These are phyloP conservation scores for Incumbomyces lentus DNA, from an alignment of 2,329 filamentous ascomycete genomes.

Conservation along the genomic window DNA sequence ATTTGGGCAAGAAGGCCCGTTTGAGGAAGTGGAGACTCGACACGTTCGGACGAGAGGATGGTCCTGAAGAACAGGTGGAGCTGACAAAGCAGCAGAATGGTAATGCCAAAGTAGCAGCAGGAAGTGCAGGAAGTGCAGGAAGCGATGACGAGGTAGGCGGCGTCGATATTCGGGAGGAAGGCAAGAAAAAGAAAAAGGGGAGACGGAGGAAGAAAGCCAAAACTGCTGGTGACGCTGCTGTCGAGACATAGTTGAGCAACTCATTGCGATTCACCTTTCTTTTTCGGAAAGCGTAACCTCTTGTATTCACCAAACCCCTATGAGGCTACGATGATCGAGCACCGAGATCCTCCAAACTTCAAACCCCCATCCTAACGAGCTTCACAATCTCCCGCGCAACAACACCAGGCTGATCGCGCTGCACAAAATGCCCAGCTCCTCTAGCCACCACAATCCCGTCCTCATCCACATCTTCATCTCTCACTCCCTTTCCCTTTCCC, in stretches of 20 bases:
- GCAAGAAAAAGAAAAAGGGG: constrained; percentile 36
- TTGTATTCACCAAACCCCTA: too few relatives aligned
- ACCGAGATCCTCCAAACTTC: too few relatives aligned
- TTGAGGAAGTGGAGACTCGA: constrained; percentile 74
- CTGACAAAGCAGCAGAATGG: constrained; percentile 10
- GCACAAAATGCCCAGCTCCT: constrained; percentile 46
- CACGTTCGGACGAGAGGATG: constrained; percentile 53
- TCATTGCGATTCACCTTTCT: too few relatives aligned
- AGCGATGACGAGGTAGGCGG: constrained; percentile 22
- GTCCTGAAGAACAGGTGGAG: constrained; percentile 20
- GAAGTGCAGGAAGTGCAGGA: constrained; percentile 14
- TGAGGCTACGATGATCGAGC: too few relatives aligned
- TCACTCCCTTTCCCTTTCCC: constrained; percentile 28
- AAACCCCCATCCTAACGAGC: constrained; percentile 6
- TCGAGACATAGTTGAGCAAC: too few relatives aligned
- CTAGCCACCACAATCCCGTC: constrained; percentile 37
- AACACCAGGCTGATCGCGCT: constrained; percentile 41
- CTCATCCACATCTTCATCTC: constrained; percentile 35
- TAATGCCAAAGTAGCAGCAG: not conserved
- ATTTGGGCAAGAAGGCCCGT: constrained; percentile 82
- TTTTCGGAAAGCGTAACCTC: too few relatives aligned
- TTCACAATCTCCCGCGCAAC: constrained; percentile 28
- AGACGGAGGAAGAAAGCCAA: constrained; percentile 31
- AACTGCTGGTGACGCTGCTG: not conserved
- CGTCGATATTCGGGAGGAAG: constrained; percentile 34